Base-by-base conservation (phyloP, 257 asterid genomes). In the Verbena officinalis region DNA sequence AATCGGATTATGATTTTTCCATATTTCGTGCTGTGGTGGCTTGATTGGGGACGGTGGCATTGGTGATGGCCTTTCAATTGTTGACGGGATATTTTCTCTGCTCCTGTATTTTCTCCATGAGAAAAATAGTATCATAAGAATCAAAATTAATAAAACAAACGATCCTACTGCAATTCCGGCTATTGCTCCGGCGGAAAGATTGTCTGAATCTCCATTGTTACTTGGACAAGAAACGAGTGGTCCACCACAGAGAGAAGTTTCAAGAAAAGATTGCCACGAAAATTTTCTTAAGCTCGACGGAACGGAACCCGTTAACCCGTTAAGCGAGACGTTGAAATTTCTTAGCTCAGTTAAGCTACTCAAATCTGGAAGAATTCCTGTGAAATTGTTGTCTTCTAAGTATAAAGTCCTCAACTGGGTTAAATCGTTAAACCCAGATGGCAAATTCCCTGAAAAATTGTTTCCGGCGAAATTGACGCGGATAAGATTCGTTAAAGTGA, bases 131-230 rank as follows among this genome's bases (percentile, higher is more conserved):
- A 59, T 10, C 0, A 61, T 9, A 20, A 79, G n/a, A n/a, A 72
- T 44, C 33, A 79, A n/a, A 16, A 83, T 11, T 0, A 79, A 12
- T 4, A 72, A 73, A 0, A 72, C 3, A 13, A 45, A 10, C 24
- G 90, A 80, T 48, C 86, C 90, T 1, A 77, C 45, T 8, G 66
- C 80, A 30, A 87, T 84, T 50, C 95, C 90, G 1, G 88, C 95
- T 31, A 84, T 77, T 53, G 83, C 85, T 43, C 86, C 86, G 10
- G 46, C 63, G 0, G 92, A 80, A 27, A 84, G 83, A 23, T 51
- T 39, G 59, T 48, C 55, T 4, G 33, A 27, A 13, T 43, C 19
- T 17, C 61, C 45, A 4, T 23, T 52, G 7, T 15, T 40, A 34
- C 65, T 52, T 40, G 80, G 43, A 21, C 95, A 84, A 4, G 84